phyloP scores from a whole-genome alignment of 129 eudicot genomes.

The Deinandra increscens region DNA sequence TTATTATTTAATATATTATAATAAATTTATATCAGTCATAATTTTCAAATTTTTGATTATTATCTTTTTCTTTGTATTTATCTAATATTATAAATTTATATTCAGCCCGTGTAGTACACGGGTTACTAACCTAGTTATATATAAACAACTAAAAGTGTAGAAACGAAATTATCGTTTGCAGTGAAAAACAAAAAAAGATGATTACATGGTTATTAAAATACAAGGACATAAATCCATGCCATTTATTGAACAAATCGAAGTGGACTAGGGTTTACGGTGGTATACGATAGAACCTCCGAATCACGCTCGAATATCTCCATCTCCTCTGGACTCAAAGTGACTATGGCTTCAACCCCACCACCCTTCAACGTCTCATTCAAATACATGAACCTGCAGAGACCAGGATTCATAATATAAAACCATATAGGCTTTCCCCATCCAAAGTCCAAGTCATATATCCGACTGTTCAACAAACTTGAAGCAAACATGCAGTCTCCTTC shows the following conservation, averaged over 20 bases:
- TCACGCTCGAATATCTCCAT: neutral
- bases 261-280: neutral
- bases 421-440: neutral
- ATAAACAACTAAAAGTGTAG: too few species aligned
- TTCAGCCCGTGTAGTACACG: too few species aligned
- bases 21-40: too few species aligned
- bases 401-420: neutral
- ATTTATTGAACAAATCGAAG: neutral
- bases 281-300: neutral
- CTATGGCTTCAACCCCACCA: neutral
- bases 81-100: too few species aligned
- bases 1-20: too few species aligned
- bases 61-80: too few species aligned
- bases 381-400: neutral
- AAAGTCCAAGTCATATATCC: neutral
- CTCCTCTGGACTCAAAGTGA: neutral
- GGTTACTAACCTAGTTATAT: too few species aligned
- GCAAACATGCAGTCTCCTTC: neutral
- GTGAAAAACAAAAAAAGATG: too few species aligned
- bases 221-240: too few species aligned
- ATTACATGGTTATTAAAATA: too few species aligned
- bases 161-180: too few species aligned
- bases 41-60: too few species aligned
- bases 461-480: neutral
- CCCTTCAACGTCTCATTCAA: neutral